Conservation (phyloP, 495 filamentous ascomycete species). For the Penicillium lividum region DNA sequence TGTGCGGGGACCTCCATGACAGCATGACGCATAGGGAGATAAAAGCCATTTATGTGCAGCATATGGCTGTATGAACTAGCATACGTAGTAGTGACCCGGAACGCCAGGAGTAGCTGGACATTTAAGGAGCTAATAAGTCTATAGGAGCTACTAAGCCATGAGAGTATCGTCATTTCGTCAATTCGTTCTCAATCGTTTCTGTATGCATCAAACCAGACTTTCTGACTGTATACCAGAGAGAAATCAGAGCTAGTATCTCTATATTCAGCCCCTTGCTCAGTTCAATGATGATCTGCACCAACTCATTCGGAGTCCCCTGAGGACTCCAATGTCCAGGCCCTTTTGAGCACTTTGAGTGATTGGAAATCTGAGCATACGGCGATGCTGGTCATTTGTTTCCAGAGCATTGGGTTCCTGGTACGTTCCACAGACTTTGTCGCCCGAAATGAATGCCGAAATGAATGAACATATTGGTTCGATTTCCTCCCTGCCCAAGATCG, state of each 20-base stretch:
- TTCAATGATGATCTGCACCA: constrained; percentile 49
- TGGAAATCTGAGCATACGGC: constrained; percentile 53
- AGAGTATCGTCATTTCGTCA: background rate
- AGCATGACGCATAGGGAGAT: too few relatives aligned
- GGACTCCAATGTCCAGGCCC: constrained; percentile 69
- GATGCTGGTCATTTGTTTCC: constrained; percentile 51
- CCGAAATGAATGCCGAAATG: constrained; percentile 61
- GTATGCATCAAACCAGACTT: background rate
- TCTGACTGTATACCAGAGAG: too few relatives aligned
- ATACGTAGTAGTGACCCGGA: too few relatives aligned
- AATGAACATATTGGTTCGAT: constrained; percentile 63
- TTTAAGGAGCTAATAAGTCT: too few relatives aligned
- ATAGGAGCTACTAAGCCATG: too few relatives aligned
- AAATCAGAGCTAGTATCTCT: too few relatives aligned
- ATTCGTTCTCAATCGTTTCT: background rate
- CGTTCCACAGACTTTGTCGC: constrained; percentile 65
- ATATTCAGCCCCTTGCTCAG: background rate
- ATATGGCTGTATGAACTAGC: too few relatives aligned
- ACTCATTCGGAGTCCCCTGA: constrained; percentile 62
- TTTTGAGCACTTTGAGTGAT: constrained; percentile 52
- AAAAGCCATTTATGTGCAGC: too few relatives aligned
- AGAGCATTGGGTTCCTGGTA: constrained; percentile 66
- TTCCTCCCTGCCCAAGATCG: constrained; percentile 61
- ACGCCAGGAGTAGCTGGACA: background rate
- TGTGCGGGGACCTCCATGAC: too few relatives aligned